phyloP scores from a whole-genome alignment of 1,139 yeast species.

The Zygosaccharomyces pseudobailii region DNA sequence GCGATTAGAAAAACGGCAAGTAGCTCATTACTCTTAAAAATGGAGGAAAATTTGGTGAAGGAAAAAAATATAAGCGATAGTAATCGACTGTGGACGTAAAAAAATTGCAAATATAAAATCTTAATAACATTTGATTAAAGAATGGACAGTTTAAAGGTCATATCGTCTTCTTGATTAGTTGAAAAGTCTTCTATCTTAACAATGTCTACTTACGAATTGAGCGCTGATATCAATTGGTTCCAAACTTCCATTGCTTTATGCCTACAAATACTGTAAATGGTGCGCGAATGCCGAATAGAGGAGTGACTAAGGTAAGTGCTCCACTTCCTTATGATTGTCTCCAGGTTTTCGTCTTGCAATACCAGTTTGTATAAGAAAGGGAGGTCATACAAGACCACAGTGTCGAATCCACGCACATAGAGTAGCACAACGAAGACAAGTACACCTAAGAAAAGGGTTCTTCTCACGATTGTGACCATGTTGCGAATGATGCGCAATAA shows the following conservation, averaged over 20 bases:
- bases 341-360: constrained; percentile 12
- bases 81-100: too few species aligned
- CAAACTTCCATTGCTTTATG: neutral
- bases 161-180: neutral
- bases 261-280: constrained; percentile 4
- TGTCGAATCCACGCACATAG: constrained; percentile 15
- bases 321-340: constrained; percentile 12
- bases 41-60: neutral
- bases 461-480: constrained; percentile 11
- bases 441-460: constrained; percentile 2
- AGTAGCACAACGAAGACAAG: constrained; percentile 9
- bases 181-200: neutral
- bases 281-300: constrained; percentile 8
- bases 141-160: neutral
- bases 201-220: neutral
- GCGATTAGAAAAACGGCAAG: neutral
- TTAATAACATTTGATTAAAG: too few species aligned
- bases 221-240: neutral
- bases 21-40: neutral
- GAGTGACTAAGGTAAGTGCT: constrained; percentile 14
- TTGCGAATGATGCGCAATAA: constrained; percentile 12
- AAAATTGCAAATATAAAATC: too few species aligned
- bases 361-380: constrained; percentile 13
- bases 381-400: constrained; percentile 12
- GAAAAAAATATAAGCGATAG: too few species aligned